Conservation (phyloP, 345 rosid genomes). For the Eucalyptus viminalis region DNA sequence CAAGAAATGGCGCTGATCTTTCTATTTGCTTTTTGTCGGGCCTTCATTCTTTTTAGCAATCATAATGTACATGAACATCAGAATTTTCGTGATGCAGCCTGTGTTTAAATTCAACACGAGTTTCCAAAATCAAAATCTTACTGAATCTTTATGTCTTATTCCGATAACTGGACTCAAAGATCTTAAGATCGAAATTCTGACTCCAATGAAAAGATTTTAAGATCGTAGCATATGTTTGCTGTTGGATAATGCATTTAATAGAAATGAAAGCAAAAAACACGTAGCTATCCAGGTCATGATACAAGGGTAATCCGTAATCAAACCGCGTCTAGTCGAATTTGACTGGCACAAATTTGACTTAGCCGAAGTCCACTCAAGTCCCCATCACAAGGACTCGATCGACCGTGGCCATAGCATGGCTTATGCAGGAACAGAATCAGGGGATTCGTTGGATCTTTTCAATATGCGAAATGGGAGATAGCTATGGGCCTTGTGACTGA, state of each 20-base stretch:
- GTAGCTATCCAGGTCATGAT: not conserved
- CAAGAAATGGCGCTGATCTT: not conserved
- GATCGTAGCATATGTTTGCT: not conserved
- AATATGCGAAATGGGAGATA: not conserved
- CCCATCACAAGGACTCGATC: not conserved
- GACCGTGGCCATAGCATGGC: not conserved
- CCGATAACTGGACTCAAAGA: not conserved
- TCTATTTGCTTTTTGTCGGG: not conserved
- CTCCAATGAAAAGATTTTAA: not conserved
- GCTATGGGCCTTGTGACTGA: not conserved
- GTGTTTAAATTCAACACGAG: not conserved
- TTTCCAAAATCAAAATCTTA: not conserved
- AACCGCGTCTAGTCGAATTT: not conserved
- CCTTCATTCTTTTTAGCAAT: not conserved
- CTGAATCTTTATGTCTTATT: not conserved
- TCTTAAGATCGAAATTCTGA: not conserved
- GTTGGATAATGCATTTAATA: not conserved
- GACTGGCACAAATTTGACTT: not conserved
- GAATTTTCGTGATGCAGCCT: not conserved
- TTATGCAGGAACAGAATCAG: not conserved
- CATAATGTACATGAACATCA: not conserved
- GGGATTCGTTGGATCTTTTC: not conserved
- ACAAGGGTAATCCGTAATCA: not conserved
- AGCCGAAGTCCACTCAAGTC: not conserved
- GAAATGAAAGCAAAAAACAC: not conserved